A percentile compares a stretch with the other conserved stretches of the same genome.
phyloP scores from a whole-genome alignment of 441 rosid genomes.

The Melastoma candidum region DNA sequence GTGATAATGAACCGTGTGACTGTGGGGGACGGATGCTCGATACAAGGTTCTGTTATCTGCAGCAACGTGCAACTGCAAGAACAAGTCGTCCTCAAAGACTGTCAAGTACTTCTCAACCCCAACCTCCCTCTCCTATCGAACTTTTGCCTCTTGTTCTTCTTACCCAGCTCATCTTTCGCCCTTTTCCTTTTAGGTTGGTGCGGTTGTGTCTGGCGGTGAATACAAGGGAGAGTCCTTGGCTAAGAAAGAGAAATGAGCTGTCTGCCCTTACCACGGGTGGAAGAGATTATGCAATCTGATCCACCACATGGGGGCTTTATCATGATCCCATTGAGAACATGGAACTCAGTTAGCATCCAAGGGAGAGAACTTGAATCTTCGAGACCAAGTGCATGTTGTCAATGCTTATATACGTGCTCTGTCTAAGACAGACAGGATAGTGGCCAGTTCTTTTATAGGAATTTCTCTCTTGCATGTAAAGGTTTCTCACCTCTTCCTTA shows the following conservation, averaged over 20 bases:
- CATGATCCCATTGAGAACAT: too few species aligned
- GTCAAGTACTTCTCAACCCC: constrained; percentile 45
- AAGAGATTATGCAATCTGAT: too few species aligned
- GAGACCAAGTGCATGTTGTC: too few species aligned
- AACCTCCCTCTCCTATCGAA: neutral
- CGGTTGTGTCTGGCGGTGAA: constrained; percentile 58
- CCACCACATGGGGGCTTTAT: too few species aligned
- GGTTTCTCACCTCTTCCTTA: too few species aligned
- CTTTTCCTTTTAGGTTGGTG: constrained; percentile 56
- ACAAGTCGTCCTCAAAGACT: constrained; percentile 67
- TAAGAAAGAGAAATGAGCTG: constrained; percentile 43
- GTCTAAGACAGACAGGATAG: too few species aligned
- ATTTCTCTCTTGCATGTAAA: too few species aligned
- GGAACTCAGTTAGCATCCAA: too few species aligned
- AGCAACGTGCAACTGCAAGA: constrained; percentile 91
- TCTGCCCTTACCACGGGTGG: too few species aligned
- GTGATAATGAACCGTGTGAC: constrained; percentile 81
- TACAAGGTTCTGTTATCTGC: constrained; percentile 87
- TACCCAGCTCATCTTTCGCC: neutral
- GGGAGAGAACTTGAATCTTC: too few species aligned
- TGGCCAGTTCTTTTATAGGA: too few species aligned
- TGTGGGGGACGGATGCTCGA: constrained; percentile 81
- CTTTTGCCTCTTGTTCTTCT: neutral
- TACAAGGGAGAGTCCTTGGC: constrained; percentile 79
- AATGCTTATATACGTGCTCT: too few species aligned